Evolutionary conservation across 1,284 basidiomycete species (phyloP).

Genomic region (Ceratobasidium papillatum): DNA sequence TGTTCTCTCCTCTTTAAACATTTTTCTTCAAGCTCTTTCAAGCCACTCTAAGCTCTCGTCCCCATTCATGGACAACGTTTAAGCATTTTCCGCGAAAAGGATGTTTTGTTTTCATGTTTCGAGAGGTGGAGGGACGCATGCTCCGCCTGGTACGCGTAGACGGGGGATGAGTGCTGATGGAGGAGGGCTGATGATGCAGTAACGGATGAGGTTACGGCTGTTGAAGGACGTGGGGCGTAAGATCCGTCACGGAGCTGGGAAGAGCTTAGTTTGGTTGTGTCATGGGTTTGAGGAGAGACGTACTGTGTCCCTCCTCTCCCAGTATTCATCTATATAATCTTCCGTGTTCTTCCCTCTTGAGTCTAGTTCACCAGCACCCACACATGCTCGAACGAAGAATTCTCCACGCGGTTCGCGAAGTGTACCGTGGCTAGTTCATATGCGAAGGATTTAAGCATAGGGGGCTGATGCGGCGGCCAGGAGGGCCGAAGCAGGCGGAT

Average conservation of each 20-base stretch:
- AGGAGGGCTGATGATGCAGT: conserved; percentile 24
- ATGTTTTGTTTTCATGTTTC: conserved; percentile 96
- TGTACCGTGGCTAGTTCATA: conserved; percentile 83
- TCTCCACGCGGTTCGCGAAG: conserved; percentile 91
- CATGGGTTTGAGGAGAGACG: neutral
- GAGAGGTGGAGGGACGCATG: conserved; percentile 85
- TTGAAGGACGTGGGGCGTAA: conserved; percentile 31
- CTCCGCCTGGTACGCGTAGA: conserved; percentile 74
- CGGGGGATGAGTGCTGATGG: conserved; percentile 56
- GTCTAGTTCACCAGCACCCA: no score
- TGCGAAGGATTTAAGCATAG: conserved; percentile 83
- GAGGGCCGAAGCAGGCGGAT: conserved; percentile 83
- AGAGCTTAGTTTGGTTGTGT: neutral
- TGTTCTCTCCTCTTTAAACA: conserved; percentile 42
- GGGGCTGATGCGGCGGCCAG: conserved; percentile 86
- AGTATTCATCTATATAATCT: conserved; percentile 69
- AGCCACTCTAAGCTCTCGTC: conserved; percentile 50
- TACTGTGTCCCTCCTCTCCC: conserved; percentile 67
- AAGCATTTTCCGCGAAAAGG: conserved; percentile 91
- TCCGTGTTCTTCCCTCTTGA: no score
- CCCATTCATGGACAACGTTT: conserved; percentile 96
- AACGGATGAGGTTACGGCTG: conserved; percentile 1
- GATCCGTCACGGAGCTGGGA: conserved; percentile 18
- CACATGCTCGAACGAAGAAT: conserved; percentile 55
- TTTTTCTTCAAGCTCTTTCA: conserved; percentile 33